A percentile compares a stretch with the other conserved stretches of the same genome.
phyloP scores from a whole-genome alignment of 768 basidiomycete species.

The Russula virescens region DNA sequence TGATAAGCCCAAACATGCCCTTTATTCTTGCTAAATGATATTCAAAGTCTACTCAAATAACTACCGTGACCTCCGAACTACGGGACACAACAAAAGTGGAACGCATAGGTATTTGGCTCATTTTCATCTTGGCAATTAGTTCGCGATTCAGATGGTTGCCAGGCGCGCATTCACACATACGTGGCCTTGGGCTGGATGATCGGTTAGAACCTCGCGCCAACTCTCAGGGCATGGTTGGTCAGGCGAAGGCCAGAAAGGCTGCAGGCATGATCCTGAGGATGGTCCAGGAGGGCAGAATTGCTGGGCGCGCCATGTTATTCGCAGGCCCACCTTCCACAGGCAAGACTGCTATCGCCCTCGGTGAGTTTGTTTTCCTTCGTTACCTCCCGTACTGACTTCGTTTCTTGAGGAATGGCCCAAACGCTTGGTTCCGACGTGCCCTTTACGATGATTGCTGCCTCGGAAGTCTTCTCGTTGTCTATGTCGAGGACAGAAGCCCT shows the following conservation, averaged over 20 bases:
- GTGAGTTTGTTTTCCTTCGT: slow-evolving; percentile 38
- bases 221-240: slow-evolving; percentile 96
- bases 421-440: slow-evolving; percentile 91
- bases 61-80: slow-evolving; percentile 71
- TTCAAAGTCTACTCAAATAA: slow-evolving; percentile 61
- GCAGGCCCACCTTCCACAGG: slow-evolving; percentile 97
- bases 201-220: slow-evolving; percentile 83
- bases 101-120: slow-evolving; percentile 60
- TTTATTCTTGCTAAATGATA: background rate
- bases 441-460: slow-evolving; percentile 95
- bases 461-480: slow-evolving; percentile 96
- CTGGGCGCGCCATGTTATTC: slow-evolving; percentile 93
- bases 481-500: slow-evolving; percentile 99
- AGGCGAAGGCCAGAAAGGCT: slow-evolving; percentile 92
- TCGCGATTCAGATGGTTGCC: slow-evolving; percentile 18
- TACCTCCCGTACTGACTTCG: background rate
- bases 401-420: slow-evolving; percentile 82
- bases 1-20: background rate
- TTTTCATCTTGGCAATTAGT: background rate
- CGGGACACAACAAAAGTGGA: slow-evolving; percentile 90
- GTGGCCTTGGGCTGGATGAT: slow-evolving; percentile 89
- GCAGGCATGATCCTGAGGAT: slow-evolving; percentile 97
- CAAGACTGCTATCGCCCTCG: slow-evolving; percentile 97
- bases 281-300: slow-evolving; percentile 95
- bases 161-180: slow-evolving; percentile 95